A percentile compares a stretch with the other conserved stretches of the same genome.
Evolutionary conservation across 1,284 basidiomycete genomes (phyloP).

Genomic region (Takashimella koratensis): DNA sequence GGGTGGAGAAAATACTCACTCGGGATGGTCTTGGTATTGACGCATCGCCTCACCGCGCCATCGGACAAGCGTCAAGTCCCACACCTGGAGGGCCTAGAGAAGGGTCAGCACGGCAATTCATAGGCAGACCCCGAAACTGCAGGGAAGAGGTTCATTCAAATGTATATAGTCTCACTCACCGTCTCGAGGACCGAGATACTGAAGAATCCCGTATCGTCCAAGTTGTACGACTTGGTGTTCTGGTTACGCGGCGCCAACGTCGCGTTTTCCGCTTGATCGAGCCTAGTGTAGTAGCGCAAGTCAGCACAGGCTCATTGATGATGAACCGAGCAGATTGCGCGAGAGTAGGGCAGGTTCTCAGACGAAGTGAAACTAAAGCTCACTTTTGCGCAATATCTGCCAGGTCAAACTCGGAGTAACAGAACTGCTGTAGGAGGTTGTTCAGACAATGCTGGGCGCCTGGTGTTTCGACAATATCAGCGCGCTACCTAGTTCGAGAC

Average conservation of each 20-base stretch:
- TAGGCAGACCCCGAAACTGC: background rate
- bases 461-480: conserved; percentile 8
- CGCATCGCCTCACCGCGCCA: conserved; percentile 84
- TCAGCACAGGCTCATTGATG: conserved; percentile 2
- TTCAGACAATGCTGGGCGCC: conserved; percentile 53
- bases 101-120: background rate
- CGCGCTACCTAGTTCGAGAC: background rate
- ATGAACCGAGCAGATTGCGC: conserved; percentile 25
- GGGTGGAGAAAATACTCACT: conserved; percentile 55
- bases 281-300: conserved; percentile 23
- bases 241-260: conserved; percentile 31
- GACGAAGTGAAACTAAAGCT: conserved; percentile 52
- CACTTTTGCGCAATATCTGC: conserved; percentile 66
- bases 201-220: conserved; percentile 92
- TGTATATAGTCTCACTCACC: background rate
- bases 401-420: conserved; percentile 77
- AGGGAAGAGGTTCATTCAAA: background rate
- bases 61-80: conserved; percentile 71
- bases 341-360: background rate
- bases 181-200: conserved; percentile 52
- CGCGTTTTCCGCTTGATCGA: conserved; percentile 52
- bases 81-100: conserved; percentile 70
- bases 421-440: conserved; percentile 50
- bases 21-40: conserved; percentile 67
- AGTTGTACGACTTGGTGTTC: conserved; percentile 63